Percentiles rank a stretch among this genome's conserved stretches.
phyloP scores from a whole-genome alignment of 768 basidiomycete genomes.

The Pleurotus platypus region DNA sequence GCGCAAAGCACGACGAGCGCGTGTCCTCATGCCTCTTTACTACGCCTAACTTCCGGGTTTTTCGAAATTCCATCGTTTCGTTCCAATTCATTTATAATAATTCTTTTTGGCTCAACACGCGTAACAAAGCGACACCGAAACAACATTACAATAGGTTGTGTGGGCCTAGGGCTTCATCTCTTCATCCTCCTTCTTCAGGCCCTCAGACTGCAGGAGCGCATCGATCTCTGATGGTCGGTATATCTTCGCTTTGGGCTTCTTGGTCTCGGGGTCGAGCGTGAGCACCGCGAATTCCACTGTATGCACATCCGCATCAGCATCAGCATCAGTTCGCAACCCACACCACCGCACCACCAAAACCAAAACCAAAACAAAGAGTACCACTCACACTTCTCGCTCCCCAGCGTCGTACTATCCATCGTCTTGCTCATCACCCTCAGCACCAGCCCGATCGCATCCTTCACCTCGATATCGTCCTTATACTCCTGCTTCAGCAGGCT shows the following conservation, averaged over 20 bases:
- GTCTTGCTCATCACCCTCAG: constrained; percentile 98
- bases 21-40: too few relatives aligned
- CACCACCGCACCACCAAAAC: constrained; percentile 6
- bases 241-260: constrained; percentile 86
- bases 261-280: constrained; percentile 74
- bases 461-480: constrained; percentile 88
- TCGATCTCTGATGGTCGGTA: constrained; percentile 89
- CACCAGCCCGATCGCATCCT: constrained; percentile 90
- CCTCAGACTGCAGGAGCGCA: constrained; percentile 71
- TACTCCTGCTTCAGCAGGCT: constrained; percentile 97
- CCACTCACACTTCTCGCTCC: constrained; percentile 89
- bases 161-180: constrained; percentile 59
- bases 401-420: constrained; percentile 96
- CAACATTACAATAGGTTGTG: not conserved
- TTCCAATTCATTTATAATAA: too few relatives aligned
- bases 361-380: not conserved
- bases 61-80: too few relatives aligned
- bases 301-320: not conserved
- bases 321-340: not conserved
- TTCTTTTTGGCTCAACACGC: too few relatives aligned
- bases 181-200: constrained; percentile 83
- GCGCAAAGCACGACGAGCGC: too few relatives aligned
- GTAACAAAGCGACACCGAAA: too few relatives aligned
- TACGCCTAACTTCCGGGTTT: too few relatives aligned
- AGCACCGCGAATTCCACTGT: constrained; percentile 95